phyloP scores from a whole-genome alignment of 1,139 yeast species.

The Citeromyces siamensis region DNA sequence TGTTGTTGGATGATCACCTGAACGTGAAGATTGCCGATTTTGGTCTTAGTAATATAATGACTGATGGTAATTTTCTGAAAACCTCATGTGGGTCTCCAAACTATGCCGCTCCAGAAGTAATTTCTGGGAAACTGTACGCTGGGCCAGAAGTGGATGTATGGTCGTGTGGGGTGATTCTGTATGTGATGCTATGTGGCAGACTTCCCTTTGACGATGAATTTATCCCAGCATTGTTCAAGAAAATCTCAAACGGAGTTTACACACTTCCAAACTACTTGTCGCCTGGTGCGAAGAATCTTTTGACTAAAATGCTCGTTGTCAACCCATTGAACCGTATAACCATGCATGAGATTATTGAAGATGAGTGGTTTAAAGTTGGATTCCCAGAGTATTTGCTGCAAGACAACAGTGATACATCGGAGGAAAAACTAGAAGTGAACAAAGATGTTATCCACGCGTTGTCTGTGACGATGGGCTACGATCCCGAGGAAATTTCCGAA shows the following conservation, averaged over 20 bases:
- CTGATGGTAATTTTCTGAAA: constrained; percentile 92
- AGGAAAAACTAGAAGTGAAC: constrained; percentile 42
- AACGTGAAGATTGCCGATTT: constrained; percentile 97
- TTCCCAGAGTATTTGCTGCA: constrained; percentile 78
- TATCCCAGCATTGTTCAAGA: constrained; percentile 91
- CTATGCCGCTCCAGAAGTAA: constrained; percentile 98
- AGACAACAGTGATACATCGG: constrained; percentile 36
- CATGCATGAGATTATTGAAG: constrained; percentile 87
- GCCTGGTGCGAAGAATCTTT: constrained; percentile 74
- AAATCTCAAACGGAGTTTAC: constrained; percentile 91
- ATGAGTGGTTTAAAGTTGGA: constrained; percentile 86
- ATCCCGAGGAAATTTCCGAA: constrained; percentile 71
- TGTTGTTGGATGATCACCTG: constrained; percentile 78
- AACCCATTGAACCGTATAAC: constrained; percentile 94
- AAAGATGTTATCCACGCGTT: constrained; percentile 73
- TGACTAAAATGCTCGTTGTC: constrained; percentile 91
- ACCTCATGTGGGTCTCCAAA: constrained; percentile 97
- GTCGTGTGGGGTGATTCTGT: constrained; percentile 95
- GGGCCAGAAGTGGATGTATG: constrained; percentile 99
- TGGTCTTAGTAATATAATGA: constrained; percentile 93
- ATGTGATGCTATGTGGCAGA: constrained; percentile 95
- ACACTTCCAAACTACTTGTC: constrained; percentile 85
- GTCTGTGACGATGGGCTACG: constrained; percentile 86
- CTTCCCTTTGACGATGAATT: constrained; percentile 97
- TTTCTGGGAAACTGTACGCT: constrained; percentile 90